phyloP scores from a whole-genome alignment of 2,329 filamentous ascomycete genomes.

The Aspergillus fumigatus region DNA sequence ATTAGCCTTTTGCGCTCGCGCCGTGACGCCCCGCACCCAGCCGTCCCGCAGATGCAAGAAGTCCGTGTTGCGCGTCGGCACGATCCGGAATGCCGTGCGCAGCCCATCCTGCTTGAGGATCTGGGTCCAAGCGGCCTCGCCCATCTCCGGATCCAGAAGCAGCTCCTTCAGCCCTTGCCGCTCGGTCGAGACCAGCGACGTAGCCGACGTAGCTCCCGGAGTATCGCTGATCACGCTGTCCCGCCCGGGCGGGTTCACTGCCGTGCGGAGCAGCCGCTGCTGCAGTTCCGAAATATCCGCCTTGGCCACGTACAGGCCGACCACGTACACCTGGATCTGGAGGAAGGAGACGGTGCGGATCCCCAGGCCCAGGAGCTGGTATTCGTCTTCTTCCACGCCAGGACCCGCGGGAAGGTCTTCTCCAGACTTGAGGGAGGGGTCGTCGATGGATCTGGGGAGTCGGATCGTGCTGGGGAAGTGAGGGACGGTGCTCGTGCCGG shows the following conservation, averaged over 20 bases:
- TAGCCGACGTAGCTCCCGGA: constrained; percentile 62
- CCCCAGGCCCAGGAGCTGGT: constrained; percentile 82
- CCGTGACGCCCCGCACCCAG: constrained; percentile 80
- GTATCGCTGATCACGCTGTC: constrained; percentile 19
- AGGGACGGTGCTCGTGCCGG: constrained; percentile 74
- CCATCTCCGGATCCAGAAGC: constrained; percentile 64
- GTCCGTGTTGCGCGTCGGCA: constrained; percentile 89
- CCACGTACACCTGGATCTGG: constrained; percentile 86
- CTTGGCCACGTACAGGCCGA: constrained; percentile 85
- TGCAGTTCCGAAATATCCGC: constrained; percentile 79
- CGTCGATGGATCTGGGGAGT: constrained; percentile 48
- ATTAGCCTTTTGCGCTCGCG: constrained; percentile 58
- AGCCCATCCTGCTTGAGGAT: constrained; percentile 64
- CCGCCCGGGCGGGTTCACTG: constrained; percentile 41
- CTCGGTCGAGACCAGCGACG: constrained; percentile 76
- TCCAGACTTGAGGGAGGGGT: constrained; percentile 30
- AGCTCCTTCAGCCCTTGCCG: constrained; percentile 66
- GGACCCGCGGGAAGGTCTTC: constrained; percentile 34
- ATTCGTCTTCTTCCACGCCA: constrained; percentile 48
- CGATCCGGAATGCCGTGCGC: constrained; percentile 75
- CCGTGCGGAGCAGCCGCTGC: constrained; percentile 66
- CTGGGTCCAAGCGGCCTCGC: constrained; percentile 69
- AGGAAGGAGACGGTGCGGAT: constrained; percentile 87
- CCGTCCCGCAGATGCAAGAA: constrained; percentile 90
- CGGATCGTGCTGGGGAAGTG: constrained; percentile 70